Base-by-base conservation (phyloP, 345 rosid genomes). In the Firmiana major region DNA sequence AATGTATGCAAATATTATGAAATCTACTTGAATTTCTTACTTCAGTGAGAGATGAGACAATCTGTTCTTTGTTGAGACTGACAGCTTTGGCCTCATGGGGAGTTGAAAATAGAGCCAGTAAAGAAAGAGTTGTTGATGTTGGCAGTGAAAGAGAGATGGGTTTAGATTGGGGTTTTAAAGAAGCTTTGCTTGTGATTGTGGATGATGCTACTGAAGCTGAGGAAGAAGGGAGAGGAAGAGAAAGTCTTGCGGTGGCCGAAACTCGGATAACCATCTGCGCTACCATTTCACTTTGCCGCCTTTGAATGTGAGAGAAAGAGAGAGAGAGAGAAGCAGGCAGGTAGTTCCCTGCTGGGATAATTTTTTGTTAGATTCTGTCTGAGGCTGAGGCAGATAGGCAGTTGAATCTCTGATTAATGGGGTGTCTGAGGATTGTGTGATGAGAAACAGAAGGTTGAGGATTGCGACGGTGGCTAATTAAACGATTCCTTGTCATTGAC, bases 1-100 rank as follows among this genome's bases (percentile, higher is more conserved):
- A 46, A 34, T 17, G 15, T 12, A 40, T 55, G 53, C 19, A 54
- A 73, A 73, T 19, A 19, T 8, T 43, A 22, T 0, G 49, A 6
- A 67, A 60, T 38, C 48, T 16, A 40, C 21, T 19, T 7, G 8
- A 24, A 1, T 12, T 36, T 46, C 77, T 79, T 85, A 94, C 99
- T 84, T 91, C 87, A 62, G 88, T 83, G 82, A 94, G 78, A 59
- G 95, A 91, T 45, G 99, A 93, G 83, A 89, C 88, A 80, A 93
- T 91, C 88, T 91, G 97, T 82, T 93, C 99, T 77, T 91, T 95
- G 81, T 88, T 71, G 73, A 93, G 81, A 84, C 87, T 78, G 81
- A 87, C 73, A 36, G 95, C 94, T 78, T 87, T 86, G 74, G 97
- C 97, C 79, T 93, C 92, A 75, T 48, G 58, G 57, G 55, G 71